Evolutionary conservation across 1,284 basidiomycete species (phyloP), one percentile per base, ranked within the genome.

Genomic region (Puccinia hordei): DNA sequence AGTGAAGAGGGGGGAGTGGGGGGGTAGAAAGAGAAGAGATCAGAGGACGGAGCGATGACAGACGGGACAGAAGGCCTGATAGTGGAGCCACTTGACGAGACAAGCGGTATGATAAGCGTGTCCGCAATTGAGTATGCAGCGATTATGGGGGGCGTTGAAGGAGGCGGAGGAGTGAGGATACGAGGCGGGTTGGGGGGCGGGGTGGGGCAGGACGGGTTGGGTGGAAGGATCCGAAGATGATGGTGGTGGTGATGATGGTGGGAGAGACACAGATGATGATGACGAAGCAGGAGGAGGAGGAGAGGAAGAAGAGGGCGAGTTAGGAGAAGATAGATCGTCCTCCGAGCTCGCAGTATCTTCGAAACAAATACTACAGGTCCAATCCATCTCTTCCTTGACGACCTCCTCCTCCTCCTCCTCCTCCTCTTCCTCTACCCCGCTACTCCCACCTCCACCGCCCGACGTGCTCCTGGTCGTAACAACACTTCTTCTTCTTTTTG

Each of bases 51-150:
- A 35, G 41, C 77, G 77, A 73, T 80, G 77, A 65, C 77, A 80
- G 27, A 80, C 72, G n/a, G 77, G 77, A 65, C 77, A 80, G 33
- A 80, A 80, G 13, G 77, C 38, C 72, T 80, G 77, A 65, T 80
- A 80, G 38, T 80, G 77, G 27, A 80, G 59, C 77, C 77, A 80
- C 51, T 80, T 80, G 30, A 73, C 77, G 44, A 80, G 63, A 65
- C 77, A 80, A 22, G 55, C 30, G 30, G 77, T 59, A 53, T 80
- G 77, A 53, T 72, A 80, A 12, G 27, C 30, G 51, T 80, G 77
- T 5, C 57, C 55, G 63, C 77, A 80, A 24, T 53, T 65, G 27
- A 80, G 59, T 9, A 33, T 51, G 72, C 77, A 80, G 27, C 55
- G 44, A 15, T 71, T 27, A 30, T n/a, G 17, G 22, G 53, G 27